phyloP scores from a whole-genome alignment of 345 rosid species.

The Laguncularia racemosa region DNA sequence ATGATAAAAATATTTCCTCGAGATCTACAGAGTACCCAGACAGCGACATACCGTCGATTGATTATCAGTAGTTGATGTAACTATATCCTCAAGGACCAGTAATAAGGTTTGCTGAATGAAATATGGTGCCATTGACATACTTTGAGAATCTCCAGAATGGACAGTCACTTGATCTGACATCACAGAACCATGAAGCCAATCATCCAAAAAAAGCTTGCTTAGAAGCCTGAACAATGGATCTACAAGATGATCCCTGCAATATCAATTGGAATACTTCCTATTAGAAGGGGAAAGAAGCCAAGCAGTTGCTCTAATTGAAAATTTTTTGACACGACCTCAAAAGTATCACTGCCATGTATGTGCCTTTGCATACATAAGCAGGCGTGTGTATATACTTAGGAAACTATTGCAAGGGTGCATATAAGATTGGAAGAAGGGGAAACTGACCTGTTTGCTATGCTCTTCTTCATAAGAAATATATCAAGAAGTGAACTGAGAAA shows the following conservation, averaged over 20 bases:
- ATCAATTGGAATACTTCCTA: slow-evolving; percentile 4
- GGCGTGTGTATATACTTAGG: not conserved
- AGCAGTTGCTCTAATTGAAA: not conserved
- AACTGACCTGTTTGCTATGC: slow-evolving; percentile 60
- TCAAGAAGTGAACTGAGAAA: slow-evolving; percentile 72
- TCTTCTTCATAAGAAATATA: slow-evolving; percentile 68
- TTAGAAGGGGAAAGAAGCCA: not conserved
- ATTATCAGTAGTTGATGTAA: slow-evolving; percentile 25
- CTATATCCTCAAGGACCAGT: slow-evolving; percentile 61
- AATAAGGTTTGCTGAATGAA: slow-evolving; percentile 57
- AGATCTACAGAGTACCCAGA: slow-evolving; percentile 9
- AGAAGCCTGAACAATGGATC: slow-evolving; percentile 77
- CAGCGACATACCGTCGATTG: slow-evolving; percentile 41
- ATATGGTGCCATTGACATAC: slow-evolving; percentile 22
- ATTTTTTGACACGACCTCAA: too few relatives aligned
- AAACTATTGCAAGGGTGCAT: not conserved
- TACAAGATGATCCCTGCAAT: slow-evolving; percentile 57
- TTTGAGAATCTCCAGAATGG: slow-evolving; percentile 29
- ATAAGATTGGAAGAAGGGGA: slow-evolving; percentile 3
- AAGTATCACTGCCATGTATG: too few relatives aligned
- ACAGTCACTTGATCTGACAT: slow-evolving; percentile 23
- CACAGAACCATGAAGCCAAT: slow-evolving; percentile 26
- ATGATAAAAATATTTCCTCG: not conserved
- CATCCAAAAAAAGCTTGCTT: slow-evolving; percentile 36
- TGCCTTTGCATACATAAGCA: too few relatives aligned